Evolutionary conservation across 352 stramenopile species (phyloP), one percentile per base, ranked within the genome.

Genomic region (Globisporangium paddicum): DNA sequence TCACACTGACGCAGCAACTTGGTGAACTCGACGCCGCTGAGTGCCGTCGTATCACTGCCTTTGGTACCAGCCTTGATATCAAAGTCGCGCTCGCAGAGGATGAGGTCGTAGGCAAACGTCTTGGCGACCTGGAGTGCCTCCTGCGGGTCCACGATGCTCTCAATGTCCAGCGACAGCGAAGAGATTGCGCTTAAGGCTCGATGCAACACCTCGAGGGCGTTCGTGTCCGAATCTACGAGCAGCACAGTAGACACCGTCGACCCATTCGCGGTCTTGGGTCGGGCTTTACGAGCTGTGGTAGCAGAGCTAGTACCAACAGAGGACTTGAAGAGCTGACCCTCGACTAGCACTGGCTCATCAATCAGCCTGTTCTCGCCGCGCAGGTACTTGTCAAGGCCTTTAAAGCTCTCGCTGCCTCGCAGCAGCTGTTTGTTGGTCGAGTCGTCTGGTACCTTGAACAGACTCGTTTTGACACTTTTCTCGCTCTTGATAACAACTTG

Each of bases 21-120:
- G 41, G 81, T 74, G 34, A 98, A 85, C 46, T 93, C 84, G 51
- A 96, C 73, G 0, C 79, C 88, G 55, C 75, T 78, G 55, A 89
- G 2, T 67, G 64, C n/a, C n/a, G n/a, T 7, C 19, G 11, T 23
- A 32, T 32, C 28, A 32, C 6, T 32, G 3, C 13, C 26, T 3
- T 46, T 23, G 21, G 16, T 16, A 32, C 6, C n/a, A 1, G 8
- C 19, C 18, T 28, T 18, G n/a, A 18, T 23, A 53, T 34, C 26
- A 9, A 97, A 62, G 32, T 87, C 76, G 38, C 90, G 75, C n/a
- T 92, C 82, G 6, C 96, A 63, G 2, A 98, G 58, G 16, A 98
- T 63, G 21, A 93, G 75, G 49, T 97, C 89, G 63, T 89, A 97
- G 25, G 72, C 42, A 26, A 67, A 75, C 5, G 81, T 62, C 35